phyloP scores from a whole-genome alignment of 257 asterid genomes.

The Solanum chilense region DNA sequence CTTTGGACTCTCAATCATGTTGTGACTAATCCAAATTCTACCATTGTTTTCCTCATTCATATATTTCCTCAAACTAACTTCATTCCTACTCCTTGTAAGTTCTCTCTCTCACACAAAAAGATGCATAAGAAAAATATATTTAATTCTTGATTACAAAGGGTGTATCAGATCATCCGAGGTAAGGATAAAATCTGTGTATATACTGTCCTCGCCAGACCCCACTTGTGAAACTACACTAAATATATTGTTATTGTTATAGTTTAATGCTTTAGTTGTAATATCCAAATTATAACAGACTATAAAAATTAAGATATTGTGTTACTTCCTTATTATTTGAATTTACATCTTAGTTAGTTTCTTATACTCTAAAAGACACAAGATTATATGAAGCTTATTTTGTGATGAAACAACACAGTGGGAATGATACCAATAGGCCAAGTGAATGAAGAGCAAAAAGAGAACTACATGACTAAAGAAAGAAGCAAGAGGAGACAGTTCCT shows the following conservation, averaged over 20 bases:
- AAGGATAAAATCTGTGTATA: background rate
- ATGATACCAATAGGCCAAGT: constrained; percentile 47
- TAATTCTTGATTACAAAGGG: background rate
- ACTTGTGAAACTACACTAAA: background rate
- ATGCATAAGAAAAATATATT: background rate
- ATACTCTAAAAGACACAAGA: background rate
- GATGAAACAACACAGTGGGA: constrained; percentile 50
- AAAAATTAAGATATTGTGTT: background rate
- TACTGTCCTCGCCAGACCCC: fast-evolving
- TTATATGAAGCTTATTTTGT: background rate
- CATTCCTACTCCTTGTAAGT: constrained; percentile 73
- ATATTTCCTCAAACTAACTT: constrained; percentile 50
- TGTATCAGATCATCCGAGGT: background rate
- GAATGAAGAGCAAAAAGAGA: constrained; percentile 46
- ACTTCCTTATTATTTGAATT: background rate
- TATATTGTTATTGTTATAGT: background rate
- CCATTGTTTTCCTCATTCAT: constrained; percentile 44
- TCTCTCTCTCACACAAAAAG: background rate
- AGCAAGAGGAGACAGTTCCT: constrained; percentile 45
- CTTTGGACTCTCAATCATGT: constrained; percentile 35
- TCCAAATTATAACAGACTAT: background rate
- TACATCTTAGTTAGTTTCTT: background rate
- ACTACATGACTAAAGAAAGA: constrained; percentile 33
- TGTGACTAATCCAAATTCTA: constrained; percentile 7
- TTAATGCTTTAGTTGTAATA: background rate